A percentile compares a stretch with the other conserved stretches of the same genome.
These are phyloP conservation scores for Microdochium trichocladiopsis DNA, from an alignment of 2,329 filamentous ascomycete species.

Conservation along the genomic window DNA sequence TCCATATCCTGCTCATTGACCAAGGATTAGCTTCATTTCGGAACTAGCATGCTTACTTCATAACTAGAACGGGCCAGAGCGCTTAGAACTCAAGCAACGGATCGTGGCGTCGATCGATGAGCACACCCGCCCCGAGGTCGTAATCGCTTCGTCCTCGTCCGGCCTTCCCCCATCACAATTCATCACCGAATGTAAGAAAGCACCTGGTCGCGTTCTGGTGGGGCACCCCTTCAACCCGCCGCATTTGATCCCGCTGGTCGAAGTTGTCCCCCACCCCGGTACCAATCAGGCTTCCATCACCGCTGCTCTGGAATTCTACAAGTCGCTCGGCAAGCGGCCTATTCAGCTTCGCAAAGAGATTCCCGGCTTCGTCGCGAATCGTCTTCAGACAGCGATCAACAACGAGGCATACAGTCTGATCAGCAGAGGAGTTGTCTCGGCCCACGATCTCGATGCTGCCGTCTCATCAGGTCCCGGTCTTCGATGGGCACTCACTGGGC, in stretches of 20 bases:
- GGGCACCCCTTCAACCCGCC: conserved; percentile 42
- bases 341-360: conserved; percentile 31
- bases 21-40: no score
- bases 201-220: conserved; percentile 28
- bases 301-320: conserved; percentile 28
- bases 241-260: conserved; percentile 37
- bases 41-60: neutral
- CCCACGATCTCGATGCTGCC: conserved; percentile 9
- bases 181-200: conserved; percentile 15
- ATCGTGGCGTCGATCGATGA: conserved; percentile 26
- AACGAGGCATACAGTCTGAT: conserved; percentile 23
- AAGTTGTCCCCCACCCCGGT: conserved; percentile 29
- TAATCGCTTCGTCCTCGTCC: conserved; percentile 31
- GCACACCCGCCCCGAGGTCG: conserved; percentile 17
- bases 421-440: conserved; percentile 7
- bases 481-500: conserved; percentile 12
- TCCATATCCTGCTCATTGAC: no score
- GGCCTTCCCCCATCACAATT: conserved; percentile 23
- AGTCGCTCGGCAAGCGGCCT: conserved; percentile 28
- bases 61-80: conserved; percentile 27
- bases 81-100: conserved; percentile 27
- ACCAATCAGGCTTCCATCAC: conserved; percentile 16
- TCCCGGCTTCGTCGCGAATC: conserved; percentile 34
- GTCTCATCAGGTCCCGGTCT: conserved; percentile 10
- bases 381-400: conserved; percentile 31